These are phyloP conservation scores for Rhizoclosmatium sp. DNA, from an alignment of 192 early-diverging fungal genomes.

Conservation along the genomic window DNA sequence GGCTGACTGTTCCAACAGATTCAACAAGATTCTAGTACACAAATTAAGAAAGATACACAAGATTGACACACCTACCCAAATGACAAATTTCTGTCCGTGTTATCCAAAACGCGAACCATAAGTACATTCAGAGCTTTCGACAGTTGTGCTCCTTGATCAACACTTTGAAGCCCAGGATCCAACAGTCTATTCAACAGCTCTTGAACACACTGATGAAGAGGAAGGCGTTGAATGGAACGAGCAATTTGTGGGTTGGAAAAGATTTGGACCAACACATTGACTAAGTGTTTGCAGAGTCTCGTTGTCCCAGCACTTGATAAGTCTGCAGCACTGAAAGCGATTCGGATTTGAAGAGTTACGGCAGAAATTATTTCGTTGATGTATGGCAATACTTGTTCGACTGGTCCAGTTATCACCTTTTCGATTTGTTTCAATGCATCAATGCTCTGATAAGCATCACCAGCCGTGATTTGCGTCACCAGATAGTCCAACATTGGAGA, in stretches of 20 bases:
- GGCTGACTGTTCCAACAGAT: constrained; percentile 64
- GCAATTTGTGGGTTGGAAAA: constrained; percentile 79
- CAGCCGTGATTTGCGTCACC: constrained; percentile 72
- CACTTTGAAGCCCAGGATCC: constrained; percentile 73
- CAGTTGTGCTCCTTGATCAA: constrained; percentile 68
- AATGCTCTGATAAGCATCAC: constrained; percentile 68
- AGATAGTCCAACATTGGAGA: constrained; percentile 66
- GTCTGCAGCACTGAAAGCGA: constrained; percentile 72
- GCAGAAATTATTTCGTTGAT: constrained; percentile 74
- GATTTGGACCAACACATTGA: constrained; percentile 77
- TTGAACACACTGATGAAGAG: constrained; percentile 73
- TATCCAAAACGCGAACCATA: constrained; percentile 91
- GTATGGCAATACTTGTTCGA: constrained; percentile 64
- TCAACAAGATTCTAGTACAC: constrained; percentile 69
- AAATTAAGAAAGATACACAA: constrained; percentile 8
- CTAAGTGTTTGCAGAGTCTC: constrained; percentile 81
- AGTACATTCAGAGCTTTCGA: constrained; percentile 83
- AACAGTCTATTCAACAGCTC: constrained; percentile 83
- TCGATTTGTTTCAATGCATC: constrained; percentile 82
- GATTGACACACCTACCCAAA: constrained; percentile 61
- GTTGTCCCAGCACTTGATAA: constrained; percentile 55
- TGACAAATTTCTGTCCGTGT: constrained; percentile 78
- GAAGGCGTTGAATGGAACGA: constrained; percentile 62
- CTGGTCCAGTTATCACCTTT: constrained; percentile 58
- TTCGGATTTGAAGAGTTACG: constrained; percentile 75